Evolutionary conservation across 441 rosid genomes (phyloP).

Genomic region (Adansonia madagascariensis): DNA sequence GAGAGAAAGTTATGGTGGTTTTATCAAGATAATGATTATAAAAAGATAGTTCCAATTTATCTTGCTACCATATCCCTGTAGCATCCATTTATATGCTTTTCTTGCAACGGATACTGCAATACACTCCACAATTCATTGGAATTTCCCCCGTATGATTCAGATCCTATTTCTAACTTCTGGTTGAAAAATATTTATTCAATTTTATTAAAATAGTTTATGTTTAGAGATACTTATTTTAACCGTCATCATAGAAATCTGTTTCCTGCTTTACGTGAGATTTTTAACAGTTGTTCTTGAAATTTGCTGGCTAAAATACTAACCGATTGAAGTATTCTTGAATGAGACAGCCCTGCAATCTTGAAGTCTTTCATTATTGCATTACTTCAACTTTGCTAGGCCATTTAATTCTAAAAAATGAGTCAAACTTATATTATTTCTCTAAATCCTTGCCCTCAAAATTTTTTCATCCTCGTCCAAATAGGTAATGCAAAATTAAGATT

Average conservation of each 20-base stretch:
- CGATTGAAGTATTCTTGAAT: not conserved
- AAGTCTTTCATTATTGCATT: not conserved
- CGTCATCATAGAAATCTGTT: not conserved
- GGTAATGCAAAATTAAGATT: too few species aligned
- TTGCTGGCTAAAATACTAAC: not conserved
- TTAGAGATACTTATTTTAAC: not conserved
- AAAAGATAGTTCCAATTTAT: not conserved
- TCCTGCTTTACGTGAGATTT: not conserved
- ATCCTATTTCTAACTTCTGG: slow-evolving; percentile 10
- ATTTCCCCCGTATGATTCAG: not conserved
- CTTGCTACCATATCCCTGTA: not conserved
- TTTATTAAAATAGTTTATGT: not conserved
- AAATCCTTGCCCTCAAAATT: too few species aligned
- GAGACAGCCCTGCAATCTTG: not conserved
- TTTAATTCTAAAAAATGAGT: too few species aligned
- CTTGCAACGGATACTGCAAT: slow-evolving; percentile 2
- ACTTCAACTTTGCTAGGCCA: not conserved
- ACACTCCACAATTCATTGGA: not conserved
- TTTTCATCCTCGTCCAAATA: too few species aligned
- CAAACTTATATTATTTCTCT: too few species aligned
- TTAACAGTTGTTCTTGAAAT: not conserved
- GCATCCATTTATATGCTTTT: not conserved
- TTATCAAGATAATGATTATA: not conserved
- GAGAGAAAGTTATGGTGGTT: not conserved
- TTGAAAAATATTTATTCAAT: not conserved